Percentiles rank a stretch among this genome's conserved stretches.
Evolutionary conservation across 2,329 filamentous ascomycete genomes (phyloP).

Genomic region (Claviceps pusilla): DNA sequence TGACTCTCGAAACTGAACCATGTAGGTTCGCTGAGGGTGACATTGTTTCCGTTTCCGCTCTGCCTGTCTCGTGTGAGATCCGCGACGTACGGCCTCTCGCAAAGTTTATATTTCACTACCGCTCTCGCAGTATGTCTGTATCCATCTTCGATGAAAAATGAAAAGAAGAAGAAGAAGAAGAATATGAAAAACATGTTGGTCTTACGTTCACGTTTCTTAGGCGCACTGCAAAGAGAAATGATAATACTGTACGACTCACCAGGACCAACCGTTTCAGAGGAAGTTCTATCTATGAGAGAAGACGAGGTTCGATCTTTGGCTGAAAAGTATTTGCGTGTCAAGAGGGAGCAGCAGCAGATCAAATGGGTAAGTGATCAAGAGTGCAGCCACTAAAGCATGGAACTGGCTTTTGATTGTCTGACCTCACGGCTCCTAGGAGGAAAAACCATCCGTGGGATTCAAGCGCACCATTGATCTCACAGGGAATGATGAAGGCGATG

Average conservation of each 20-base stretch:
- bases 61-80: rapidly evolving
- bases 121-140: conserved; percentile 9
- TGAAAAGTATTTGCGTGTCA: conserved; percentile 6
- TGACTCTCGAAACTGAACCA: background rate
- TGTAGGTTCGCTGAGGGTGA: background rate
- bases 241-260: conserved; percentile 10
- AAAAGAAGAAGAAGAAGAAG: too few species aligned
- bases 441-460: background rate
- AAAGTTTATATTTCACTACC: conserved; percentile 10
- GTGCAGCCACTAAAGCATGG: too few species aligned
- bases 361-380: background rate
- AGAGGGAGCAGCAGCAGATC: conserved; percentile 1
- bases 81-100: background rate
- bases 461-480: conserved; percentile 7
- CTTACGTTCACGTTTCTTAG: conserved; percentile 4
- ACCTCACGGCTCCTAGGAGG: background rate
- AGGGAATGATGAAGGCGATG: background rate
- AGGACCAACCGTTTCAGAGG: background rate
- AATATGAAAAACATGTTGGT: background rate
- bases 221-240: conserved; percentile 10
- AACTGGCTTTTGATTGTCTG: background rate
- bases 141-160: background rate
- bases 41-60: background rate
- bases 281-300: conserved; percentile 6
- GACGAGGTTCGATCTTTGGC: conserved; percentile 10